Evolutionary conservation across 176 grass and related monocot species (phyloP).

Genomic region (Aegilops longissima): DNA sequence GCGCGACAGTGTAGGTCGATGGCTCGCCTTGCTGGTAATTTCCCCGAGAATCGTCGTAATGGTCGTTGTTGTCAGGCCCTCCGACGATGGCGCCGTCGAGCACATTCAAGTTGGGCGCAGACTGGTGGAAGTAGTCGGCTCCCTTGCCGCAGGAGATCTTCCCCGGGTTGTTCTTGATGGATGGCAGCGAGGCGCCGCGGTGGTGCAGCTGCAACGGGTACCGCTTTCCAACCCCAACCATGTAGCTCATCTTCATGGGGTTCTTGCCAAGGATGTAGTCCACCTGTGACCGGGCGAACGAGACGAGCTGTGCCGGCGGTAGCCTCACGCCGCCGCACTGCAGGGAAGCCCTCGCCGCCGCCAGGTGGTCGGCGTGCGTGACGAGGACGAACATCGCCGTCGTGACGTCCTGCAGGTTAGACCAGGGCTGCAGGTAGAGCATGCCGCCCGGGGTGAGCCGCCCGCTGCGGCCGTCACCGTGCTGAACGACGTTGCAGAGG

Average conservation of each 20-base stretch:
- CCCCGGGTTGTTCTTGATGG: slow-evolving; percentile 21
- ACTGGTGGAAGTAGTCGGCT: slow-evolving; percentile 26
- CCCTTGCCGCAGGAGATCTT: slow-evolving; percentile 54
- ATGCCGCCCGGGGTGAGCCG: slow-evolving; percentile 55
- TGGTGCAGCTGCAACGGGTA: slow-evolving; percentile 68
- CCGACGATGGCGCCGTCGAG: slow-evolving; percentile 69
- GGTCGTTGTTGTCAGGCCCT: slow-evolving; percentile 47
- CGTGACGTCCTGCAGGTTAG: slow-evolving; percentile 60
- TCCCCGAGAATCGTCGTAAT: slow-evolving; percentile 37
- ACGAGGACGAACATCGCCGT: slow-evolving; percentile 40
- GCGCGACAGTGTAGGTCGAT: slow-evolving; percentile 48
- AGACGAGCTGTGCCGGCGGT: too few relatives aligned
- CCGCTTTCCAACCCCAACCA: slow-evolving; percentile 58
- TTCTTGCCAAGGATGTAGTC: slow-evolving; percentile 75
- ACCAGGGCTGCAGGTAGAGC: slow-evolving; percentile 54
- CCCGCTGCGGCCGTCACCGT: slow-evolving; percentile 22
- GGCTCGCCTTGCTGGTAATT: slow-evolving; percentile 59
- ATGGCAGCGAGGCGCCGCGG: slow-evolving; percentile 64
- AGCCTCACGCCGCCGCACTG: too few relatives aligned
- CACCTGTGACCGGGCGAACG: slow-evolving; percentile 9
- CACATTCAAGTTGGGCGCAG: slow-evolving; percentile 56
- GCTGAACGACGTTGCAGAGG: slow-evolving; percentile 58
- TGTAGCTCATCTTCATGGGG: slow-evolving; percentile 72
- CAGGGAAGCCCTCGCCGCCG: too few relatives aligned
- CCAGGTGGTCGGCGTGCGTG: too few relatives aligned